These are phyloP conservation scores for Flammula alnicola DNA, from an alignment of 1,284 basidiomycete genomes.

Conservation along the genomic window DNA sequence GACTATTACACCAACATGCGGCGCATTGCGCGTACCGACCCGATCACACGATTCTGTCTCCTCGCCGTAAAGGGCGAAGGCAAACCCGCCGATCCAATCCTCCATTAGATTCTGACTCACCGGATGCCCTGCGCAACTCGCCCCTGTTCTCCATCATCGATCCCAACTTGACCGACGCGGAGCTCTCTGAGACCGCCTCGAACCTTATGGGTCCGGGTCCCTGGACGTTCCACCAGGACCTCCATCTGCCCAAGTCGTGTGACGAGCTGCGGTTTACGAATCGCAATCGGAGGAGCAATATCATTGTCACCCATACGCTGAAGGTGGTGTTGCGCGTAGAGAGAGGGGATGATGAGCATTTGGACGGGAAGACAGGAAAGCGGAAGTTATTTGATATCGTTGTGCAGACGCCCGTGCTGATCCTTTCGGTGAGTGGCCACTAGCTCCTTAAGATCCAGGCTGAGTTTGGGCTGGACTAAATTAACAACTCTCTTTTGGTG, in stretches of 20 bases:
- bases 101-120: constrained; percentile 67
- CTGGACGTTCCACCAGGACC: constrained; percentile 64
- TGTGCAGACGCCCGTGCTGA: constrained; percentile 81
- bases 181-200: constrained; percentile 60
- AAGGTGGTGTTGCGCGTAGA: constrained; percentile 89
- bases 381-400: constrained; percentile 91
- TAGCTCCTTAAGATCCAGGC: too few relatives aligned
- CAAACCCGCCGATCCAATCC: constrained; percentile 54
- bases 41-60: constrained; percentile 68
- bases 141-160: constrained; percentile 51
- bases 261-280: constrained; percentile 77
- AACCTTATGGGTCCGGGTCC: constrained; percentile 75
- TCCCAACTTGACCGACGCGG: constrained; percentile 39
- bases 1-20: constrained; percentile 79
- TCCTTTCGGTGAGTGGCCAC: constrained; percentile 81
- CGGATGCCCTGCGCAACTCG: constrained; percentile 57
- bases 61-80: constrained; percentile 67
- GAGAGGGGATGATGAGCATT: constrained; percentile 68
- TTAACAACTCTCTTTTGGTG: constrained; percentile 1
- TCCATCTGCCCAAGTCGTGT: constrained; percentile 64
- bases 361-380: constrained; percentile 72
- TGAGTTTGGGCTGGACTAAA: constrained; percentile 4
- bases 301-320: constrained; percentile 81
- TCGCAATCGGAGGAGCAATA: constrained; percentile 82
- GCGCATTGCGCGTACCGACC: constrained; percentile 79